Evolutionary conservation across 495 filamentous ascomycete species (phyloP).

Genomic region (Evernia prunastri): DNA sequence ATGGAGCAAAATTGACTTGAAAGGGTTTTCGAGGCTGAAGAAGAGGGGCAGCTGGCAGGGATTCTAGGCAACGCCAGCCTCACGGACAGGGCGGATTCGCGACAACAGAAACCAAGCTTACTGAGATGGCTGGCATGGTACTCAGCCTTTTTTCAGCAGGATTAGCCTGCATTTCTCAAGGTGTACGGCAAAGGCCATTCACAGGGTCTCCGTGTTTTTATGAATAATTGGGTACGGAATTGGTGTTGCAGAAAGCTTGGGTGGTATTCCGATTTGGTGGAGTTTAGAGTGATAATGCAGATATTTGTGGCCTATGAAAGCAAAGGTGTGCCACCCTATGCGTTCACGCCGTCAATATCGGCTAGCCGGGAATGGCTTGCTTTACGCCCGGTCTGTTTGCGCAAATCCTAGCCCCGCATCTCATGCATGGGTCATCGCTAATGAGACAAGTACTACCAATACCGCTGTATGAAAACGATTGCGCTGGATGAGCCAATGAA

Average conservation of each 20-base stretch:
- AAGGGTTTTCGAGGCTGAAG: background rate
- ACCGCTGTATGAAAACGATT: background rate
- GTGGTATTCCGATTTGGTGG: too few species aligned
- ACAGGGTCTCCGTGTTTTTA: too few species aligned
- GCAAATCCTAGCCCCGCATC: slow-evolving; percentile 2
- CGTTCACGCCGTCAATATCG: background rate
- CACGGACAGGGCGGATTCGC: background rate
- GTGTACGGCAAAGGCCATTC: too few species aligned
- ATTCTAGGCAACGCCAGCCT: background rate
- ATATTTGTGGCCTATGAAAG: too few species aligned
- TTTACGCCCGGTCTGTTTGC: too few species aligned
- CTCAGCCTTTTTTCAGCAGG: background rate
- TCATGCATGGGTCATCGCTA: background rate
- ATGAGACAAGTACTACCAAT: background rate
- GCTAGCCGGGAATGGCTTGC: too few species aligned
- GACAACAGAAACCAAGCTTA: background rate
- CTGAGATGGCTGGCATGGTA: background rate
- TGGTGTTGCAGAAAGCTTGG: too few species aligned
- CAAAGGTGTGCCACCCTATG: too few species aligned
- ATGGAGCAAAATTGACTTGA: background rate
- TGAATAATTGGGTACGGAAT: too few species aligned
- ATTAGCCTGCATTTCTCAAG: background rate
- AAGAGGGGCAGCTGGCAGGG: background rate
- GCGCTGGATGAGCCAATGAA: background rate
- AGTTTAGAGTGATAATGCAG: too few species aligned